Evolutionary conservation across 2,329 filamentous ascomycete genomes (phyloP).

Genomic region (Aspergillus ochraceus): DNA sequence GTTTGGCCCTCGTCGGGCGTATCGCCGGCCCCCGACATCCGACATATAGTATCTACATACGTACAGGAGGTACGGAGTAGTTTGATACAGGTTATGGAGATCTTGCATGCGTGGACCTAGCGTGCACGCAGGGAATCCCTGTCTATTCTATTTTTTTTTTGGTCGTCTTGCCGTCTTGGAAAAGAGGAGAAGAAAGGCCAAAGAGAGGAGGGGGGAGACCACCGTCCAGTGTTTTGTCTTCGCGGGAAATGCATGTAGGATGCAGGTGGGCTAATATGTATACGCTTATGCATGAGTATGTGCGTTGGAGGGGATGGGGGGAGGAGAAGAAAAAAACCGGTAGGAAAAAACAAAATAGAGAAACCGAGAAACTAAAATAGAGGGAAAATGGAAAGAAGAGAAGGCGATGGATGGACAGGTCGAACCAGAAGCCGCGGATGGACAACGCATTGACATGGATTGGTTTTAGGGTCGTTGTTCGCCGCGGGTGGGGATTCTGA

Average conservation of each 20-base stretch:
- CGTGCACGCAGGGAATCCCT: constrained; percentile 11
- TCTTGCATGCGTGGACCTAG: constrained; percentile 7
- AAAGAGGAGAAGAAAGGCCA: no score
- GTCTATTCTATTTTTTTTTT: not conserved
- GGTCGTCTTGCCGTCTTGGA: not conserved
- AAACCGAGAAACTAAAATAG: not conserved
- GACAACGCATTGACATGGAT: constrained; percentile 6
- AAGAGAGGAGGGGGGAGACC: no score
- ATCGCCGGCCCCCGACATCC: not conserved
- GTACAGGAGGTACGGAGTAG: not conserved
- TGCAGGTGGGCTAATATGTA: not conserved
- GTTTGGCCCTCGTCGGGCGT: not conserved
- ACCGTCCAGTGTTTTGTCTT: not conserved
- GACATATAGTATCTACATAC: not conserved
- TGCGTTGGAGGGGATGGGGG: constrained; percentile 4
- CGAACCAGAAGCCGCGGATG: not conserved
- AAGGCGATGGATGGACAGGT: not conserved
- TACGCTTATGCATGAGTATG: not conserved
- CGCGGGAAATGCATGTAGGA: not conserved
- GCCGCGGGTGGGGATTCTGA: constrained; percentile 4
- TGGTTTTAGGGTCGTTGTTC: not conserved
- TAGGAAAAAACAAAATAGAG: not conserved
- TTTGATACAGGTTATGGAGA: not conserved
- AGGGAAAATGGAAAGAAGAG: not conserved
- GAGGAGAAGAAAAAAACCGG: not conserved